Conservation (phyloP, 2,329 filamentous ascomycete species). For the Trichoderma sp. region DNA sequence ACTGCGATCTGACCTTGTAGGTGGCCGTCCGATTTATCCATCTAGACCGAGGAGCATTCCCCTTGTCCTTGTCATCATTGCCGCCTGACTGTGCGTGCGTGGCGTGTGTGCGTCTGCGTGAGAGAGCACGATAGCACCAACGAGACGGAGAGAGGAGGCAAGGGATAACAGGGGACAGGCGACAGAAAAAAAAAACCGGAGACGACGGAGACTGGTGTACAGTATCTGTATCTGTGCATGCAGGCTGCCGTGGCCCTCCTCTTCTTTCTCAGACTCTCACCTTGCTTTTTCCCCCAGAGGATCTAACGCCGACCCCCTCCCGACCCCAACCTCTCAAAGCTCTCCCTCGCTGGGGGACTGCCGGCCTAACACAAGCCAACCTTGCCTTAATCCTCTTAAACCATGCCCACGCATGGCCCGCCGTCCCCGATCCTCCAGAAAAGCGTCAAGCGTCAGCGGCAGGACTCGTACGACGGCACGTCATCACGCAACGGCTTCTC, state of each 20-base stretch:
- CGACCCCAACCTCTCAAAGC: constrained; percentile 1
- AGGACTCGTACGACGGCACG: constrained; percentile 50
- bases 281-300: background rate
- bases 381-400: background rate
- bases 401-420: constrained; percentile 40
- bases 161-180: background rate
- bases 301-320: constrained; percentile 7
- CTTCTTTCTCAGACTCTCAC: background rate
- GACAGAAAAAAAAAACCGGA: background rate
- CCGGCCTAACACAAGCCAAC: constrained; percentile 9
- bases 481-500: constrained; percentile 35
- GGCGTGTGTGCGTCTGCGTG: background rate
- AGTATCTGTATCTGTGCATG: constrained; percentile 3
- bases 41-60: constrained; percentile 3
- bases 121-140: background rate
- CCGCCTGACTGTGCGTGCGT: constrained; percentile 1
- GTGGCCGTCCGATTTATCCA: constrained; percentile 1
- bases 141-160: background rate
- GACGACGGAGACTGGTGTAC: background rate
- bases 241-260: constrained; percentile 8
- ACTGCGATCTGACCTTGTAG: constrained; percentile 13
- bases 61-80: constrained; percentile 14
- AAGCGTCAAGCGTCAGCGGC: constrained; percentile 52
- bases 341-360: constrained; percentile 4
- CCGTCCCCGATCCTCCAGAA: constrained; percentile 51